Percentiles rank a stretch among this genome's conserved stretches.
These are phyloP conservation scores for Pichia sp. DNA, from an alignment of 1,139 yeast species.

Conservation along the genomic window DNA sequence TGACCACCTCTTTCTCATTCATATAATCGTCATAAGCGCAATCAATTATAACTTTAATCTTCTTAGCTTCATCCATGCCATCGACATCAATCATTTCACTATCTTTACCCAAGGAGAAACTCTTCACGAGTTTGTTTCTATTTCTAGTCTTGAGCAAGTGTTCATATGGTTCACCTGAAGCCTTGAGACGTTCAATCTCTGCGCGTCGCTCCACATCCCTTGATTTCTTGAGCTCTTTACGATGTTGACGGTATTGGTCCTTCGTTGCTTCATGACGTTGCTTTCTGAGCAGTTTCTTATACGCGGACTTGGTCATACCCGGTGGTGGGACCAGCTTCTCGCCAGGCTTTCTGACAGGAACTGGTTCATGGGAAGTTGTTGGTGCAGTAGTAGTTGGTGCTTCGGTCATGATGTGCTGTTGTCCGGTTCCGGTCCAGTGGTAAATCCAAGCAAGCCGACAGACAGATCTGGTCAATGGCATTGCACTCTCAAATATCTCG, in stretches of 20 bases:
- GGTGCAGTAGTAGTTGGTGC: too few relatives aligned
- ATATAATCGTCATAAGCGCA: slow-evolving; percentile 88
- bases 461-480: too few relatives aligned
- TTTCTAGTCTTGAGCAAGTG: slow-evolving; percentile 23
- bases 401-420: too few relatives aligned
- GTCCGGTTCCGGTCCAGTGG: too few relatives aligned
- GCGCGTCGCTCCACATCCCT: slow-evolving; percentile 31
- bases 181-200: slow-evolving; percentile 23
- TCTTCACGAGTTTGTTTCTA: slow-evolving; percentile 18
- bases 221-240: slow-evolving; percentile 49
- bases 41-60: slow-evolving; percentile 59
- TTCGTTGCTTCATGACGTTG: slow-evolving; percentile 59
- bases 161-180: slow-evolving; percentile 22
- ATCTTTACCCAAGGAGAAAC: slow-evolving; percentile 17
- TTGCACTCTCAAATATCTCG: too few relatives aligned
- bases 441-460: too few relatives aligned
- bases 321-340: slow-evolving; percentile 46
- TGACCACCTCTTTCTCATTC: slow-evolving; percentile 72
- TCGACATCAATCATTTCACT: slow-evolving; percentile 18
- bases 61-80: slow-evolving; percentile 32
- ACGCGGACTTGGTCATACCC: slow-evolving; percentile 79
- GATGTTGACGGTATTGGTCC: slow-evolving; percentile 44
- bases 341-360: too few relatives aligned
- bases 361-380: too few relatives aligned
- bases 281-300: slow-evolving; percentile 62